Evolutionary conservation across 2,329 filamentous ascomycete genomes (phyloP).

Genomic region (Colletotrichum navitas): DNA sequence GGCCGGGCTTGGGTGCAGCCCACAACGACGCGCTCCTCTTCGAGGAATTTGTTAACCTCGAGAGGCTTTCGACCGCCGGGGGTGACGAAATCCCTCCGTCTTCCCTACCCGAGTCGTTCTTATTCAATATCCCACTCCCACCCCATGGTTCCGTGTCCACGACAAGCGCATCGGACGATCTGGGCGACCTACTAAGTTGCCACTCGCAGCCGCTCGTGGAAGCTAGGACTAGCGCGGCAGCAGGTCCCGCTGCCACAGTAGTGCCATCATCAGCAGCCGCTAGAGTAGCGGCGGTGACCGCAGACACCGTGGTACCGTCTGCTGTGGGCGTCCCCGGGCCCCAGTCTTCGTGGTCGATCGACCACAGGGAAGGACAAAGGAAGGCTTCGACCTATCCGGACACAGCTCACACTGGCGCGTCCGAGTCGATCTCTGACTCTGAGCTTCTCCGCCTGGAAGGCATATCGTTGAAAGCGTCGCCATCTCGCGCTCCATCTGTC

Average conservation of each 20-base stretch:
- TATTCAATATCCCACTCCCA: conserved; percentile 41
- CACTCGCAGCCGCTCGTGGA: conserved; percentile 38
- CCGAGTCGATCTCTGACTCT: conserved; percentile 59
- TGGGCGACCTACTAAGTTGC: conserved; percentile 41
- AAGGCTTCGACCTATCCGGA: conserved; percentile 43
- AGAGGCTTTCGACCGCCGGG: conserved; percentile 40
- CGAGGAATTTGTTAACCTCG: conserved; percentile 48
- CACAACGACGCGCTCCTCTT: conserved; percentile 45
- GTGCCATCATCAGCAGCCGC: conserved; percentile 34
- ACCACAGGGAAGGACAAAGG: conserved; percentile 41
- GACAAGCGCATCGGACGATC: conserved; percentile 43
- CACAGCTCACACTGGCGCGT: conserved; percentile 36
- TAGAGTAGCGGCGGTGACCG: conserved; percentile 32
- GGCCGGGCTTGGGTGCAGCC: conserved; percentile 20
- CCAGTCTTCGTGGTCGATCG: conserved; percentile 42
- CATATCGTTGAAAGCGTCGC: conserved; percentile 57
- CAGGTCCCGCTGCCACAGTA: conserved; percentile 42
- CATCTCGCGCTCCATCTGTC: conserved; percentile 42
- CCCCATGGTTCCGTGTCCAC: conserved; percentile 37
- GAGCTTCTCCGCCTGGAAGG: conserved; percentile 61
- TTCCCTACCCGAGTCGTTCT: conserved; percentile 41
- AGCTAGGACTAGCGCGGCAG: conserved; percentile 40
- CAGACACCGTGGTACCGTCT: conserved; percentile 26
- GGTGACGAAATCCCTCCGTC: conserved; percentile 35
- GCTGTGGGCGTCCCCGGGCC: conserved; percentile 33